Evolutionary conservation across 805 yeast genomes (phyloP).

Genomic region (Hanseniaspora valbyensis): DNA sequence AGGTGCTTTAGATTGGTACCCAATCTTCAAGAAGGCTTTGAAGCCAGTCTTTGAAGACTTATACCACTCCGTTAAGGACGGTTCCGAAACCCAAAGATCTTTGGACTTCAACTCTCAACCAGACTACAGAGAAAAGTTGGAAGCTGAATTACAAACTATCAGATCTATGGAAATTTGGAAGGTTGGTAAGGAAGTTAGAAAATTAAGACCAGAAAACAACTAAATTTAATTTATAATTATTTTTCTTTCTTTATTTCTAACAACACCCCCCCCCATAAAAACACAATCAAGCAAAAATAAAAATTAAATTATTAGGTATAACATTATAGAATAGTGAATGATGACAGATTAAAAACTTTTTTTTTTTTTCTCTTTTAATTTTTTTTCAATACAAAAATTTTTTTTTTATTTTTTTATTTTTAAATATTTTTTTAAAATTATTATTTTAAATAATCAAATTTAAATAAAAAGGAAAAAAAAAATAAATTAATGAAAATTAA

Average conservation of each 20-base stretch:
- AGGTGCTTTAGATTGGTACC: slow-evolving; percentile 99
- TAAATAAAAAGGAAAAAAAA: background rate
- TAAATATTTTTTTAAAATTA: no score
- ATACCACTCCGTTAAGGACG: slow-evolving; percentile 89
- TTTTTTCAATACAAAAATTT: no score
- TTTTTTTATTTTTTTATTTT: background rate
- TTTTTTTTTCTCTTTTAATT: slow-evolving; percentile 1
- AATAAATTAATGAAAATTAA: no score
- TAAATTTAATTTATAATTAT: slow-evolving; percentile 31
- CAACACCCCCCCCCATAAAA: background rate
- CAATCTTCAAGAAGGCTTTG: slow-evolving; percentile 94
- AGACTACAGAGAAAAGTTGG: slow-evolving; percentile 94
- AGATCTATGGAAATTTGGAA: slow-evolving; percentile 99
- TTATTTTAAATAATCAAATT: background rate
- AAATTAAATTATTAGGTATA: slow-evolving; percentile 1
- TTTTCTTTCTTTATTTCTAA: slow-evolving; percentile 15
- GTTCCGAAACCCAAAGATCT: slow-evolving; percentile 95
- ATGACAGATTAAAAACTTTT: slow-evolving; percentile 3
- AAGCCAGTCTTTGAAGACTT: slow-evolving; percentile 97
- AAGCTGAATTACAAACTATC: slow-evolving; percentile 82
- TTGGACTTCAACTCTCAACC: slow-evolving; percentile 96
- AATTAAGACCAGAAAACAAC: slow-evolving; percentile 98
- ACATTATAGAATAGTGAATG: slow-evolving; percentile 16
- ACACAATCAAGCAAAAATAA: background rate
- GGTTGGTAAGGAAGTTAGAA: slow-evolving; percentile 99